These are phyloP conservation scores for Malassezia caprae DNA, from an alignment of 1,284 basidiomycete species.

Conservation along the genomic window DNA sequence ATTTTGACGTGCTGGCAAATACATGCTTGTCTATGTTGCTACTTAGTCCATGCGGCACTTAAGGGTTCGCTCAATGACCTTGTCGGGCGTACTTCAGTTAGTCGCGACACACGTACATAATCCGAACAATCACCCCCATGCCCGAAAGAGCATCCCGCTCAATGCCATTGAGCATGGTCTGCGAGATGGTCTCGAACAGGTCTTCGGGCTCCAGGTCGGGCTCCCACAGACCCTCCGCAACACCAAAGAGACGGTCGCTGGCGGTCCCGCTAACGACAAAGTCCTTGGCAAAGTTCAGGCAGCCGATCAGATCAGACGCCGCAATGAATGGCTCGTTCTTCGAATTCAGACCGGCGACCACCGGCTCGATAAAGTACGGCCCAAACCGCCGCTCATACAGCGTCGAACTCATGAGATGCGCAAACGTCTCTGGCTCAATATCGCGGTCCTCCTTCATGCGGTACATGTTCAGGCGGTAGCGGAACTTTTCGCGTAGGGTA, in stretches of 20 bases:
- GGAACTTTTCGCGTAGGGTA: slow-evolving; percentile 59
- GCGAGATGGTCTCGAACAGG: slow-evolving; percentile 94
- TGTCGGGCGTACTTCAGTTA: slow-evolving; percentile 37
- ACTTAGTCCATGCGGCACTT: slow-evolving; percentile 24
- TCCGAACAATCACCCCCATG: slow-evolving; percentile 88
- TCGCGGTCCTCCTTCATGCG: slow-evolving; percentile 98
- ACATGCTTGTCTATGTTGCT: neutral
- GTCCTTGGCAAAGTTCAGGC: slow-evolving; percentile 87
- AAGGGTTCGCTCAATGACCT: slow-evolving; percentile 44
- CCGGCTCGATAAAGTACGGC: slow-evolving; percentile 93
- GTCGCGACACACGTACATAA: slow-evolving; percentile 63
- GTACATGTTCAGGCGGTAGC: slow-evolving; percentile 97
- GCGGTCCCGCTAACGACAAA: slow-evolving; percentile 95
- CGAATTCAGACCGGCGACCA: slow-evolving; percentile 77
- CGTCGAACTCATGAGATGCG: slow-evolving; percentile 90
- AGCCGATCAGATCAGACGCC: slow-evolving; percentile 90
- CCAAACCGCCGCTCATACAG: slow-evolving; percentile 93
- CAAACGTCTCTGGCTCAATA: slow-evolving; percentile 91
- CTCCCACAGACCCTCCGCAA: slow-evolving; percentile 97
- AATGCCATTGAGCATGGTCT: slow-evolving; percentile 86
- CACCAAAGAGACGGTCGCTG: slow-evolving; percentile 81
- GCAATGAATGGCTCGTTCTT: slow-evolving; percentile 86
- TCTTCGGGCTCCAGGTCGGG: slow-evolving; percentile 92
- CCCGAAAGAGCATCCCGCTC: slow-evolving; percentile 94
- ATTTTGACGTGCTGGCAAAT: neutral